Conservation (phyloP, 345 rosid species). For the Populus nigra region DNA sequence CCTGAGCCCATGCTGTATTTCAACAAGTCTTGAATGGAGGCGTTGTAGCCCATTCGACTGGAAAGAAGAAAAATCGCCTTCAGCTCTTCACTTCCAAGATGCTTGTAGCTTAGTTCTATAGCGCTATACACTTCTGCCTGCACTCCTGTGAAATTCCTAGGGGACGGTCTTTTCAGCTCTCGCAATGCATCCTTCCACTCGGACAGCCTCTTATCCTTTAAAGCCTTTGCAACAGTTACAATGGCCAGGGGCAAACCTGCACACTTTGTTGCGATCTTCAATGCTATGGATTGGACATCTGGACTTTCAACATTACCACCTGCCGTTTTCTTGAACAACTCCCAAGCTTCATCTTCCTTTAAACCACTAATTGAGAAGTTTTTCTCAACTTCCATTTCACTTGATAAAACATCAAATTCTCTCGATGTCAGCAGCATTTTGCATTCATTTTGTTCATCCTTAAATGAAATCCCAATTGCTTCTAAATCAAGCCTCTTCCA, state of each 20-base stretch:
- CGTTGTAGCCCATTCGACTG: not conserved
- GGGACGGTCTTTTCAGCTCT: not conserved
- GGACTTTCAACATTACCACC: not conserved
- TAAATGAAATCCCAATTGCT: constrained; percentile 22
- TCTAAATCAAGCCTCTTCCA: constrained; percentile 24
- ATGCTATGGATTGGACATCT: not conserved
- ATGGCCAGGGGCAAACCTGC: constrained; percentile 27
- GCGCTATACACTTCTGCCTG: not conserved
- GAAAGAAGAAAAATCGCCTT: constrained; percentile 18
- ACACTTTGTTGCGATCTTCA: constrained; percentile 10
- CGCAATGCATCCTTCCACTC: constrained; percentile 18
- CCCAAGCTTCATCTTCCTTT: constrained; percentile 17
- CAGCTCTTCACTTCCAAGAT: not conserved
- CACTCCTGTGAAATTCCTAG: not conserved
- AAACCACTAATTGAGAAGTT: constrained; percentile 7
- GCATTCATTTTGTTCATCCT: constrained; percentile 16
- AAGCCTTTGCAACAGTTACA: not conserved
- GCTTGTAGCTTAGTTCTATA: constrained; percentile 7
- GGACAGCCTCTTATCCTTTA: not conserved
- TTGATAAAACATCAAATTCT: not conserved
- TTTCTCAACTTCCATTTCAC: constrained; percentile 7
- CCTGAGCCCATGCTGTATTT: constrained; percentile 28
- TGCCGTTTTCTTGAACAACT: constrained; percentile 21
- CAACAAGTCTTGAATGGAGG: constrained; percentile 2
- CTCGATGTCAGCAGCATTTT: constrained; percentile 34